Percentiles rank a stretch among this genome's conserved stretches.
phyloP scores from a whole-genome alignment of 2,329 filamentous ascomycete species.

The Verticillium nonalfalfae region DNA sequence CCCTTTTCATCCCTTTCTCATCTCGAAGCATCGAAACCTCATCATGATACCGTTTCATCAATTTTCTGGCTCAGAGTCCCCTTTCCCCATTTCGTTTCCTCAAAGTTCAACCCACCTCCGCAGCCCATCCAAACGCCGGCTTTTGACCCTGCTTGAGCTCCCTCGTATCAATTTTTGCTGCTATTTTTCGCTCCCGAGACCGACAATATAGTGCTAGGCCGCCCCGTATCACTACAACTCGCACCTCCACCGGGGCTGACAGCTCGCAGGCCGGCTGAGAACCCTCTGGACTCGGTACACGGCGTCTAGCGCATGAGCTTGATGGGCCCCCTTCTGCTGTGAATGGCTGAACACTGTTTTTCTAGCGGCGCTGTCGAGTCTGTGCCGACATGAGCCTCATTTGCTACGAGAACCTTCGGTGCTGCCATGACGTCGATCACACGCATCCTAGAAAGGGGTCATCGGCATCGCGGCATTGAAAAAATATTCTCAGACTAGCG shows the following conservation, averaged over 20 bases:
- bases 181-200: neutral
- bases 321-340: neutral
- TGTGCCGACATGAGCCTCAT: neutral
- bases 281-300: neutral
- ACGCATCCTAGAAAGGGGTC: neutral
- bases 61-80: too few species aligned
- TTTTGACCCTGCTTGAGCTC: too few species aligned
- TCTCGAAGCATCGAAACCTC: too few species aligned
- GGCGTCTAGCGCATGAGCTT: neutral
- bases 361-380: neutral
- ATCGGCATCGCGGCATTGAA: neutral
- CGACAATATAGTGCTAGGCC: neutral
- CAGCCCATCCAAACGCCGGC: too few species aligned
- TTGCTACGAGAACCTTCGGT: neutral
- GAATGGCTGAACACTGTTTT: neutral
- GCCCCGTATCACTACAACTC: too few species aligned
- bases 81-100: too few species aligned
- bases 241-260: neutral
- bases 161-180: neutral
- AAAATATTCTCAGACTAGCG: neutral
- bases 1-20: too few species aligned
- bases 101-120: too few species aligned
- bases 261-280: neutral
- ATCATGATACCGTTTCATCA: too few species aligned
- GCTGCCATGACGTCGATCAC: neutral